Conservation (phyloP, 2,329 filamentous ascomycete genomes). For the Sphaerulina populicola region DNA sequence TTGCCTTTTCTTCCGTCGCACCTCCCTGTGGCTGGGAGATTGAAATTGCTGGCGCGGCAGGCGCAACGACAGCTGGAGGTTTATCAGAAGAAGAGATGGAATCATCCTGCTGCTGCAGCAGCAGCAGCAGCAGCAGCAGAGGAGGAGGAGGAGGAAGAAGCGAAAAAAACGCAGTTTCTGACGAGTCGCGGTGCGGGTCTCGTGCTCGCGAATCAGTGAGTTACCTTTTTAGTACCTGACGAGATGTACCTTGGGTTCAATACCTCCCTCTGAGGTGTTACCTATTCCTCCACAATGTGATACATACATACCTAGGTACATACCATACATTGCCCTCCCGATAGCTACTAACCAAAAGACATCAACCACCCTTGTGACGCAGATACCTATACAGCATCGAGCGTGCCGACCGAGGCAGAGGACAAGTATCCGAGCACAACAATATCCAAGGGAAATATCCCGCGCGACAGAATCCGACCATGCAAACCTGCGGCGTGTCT, state of each 20-base stretch:
- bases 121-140: background rate
- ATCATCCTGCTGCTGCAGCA: background rate
- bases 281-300: background rate
- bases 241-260: too few species aligned
- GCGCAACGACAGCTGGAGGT: constrained; percentile 38
- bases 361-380: background rate
- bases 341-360: background rate
- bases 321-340: too few species aligned
- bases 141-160: constrained; percentile 18
- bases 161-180: constrained; percentile 27
- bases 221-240: too few species aligned
- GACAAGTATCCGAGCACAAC: constrained; percentile 19
- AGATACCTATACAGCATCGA: constrained; percentile 35
- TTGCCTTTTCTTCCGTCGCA: constrained; percentile 37
- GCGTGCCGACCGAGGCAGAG: constrained; percentile 21
- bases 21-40: constrained; percentile 33
- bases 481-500: constrained; percentile 41
- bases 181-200: constrained; percentile 34
- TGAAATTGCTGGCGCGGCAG: constrained; percentile 34
- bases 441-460: constrained; percentile 36
- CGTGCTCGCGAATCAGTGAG: constrained; percentile 37
- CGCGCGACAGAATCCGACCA: constrained; percentile 27
- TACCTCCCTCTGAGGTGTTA: too few species aligned
- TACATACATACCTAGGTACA: too few species aligned
- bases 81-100: constrained; percentile 42